Conservation (phyloP, 768 basidiomycete genomes). For the Tricholoma sp. region DNA sequence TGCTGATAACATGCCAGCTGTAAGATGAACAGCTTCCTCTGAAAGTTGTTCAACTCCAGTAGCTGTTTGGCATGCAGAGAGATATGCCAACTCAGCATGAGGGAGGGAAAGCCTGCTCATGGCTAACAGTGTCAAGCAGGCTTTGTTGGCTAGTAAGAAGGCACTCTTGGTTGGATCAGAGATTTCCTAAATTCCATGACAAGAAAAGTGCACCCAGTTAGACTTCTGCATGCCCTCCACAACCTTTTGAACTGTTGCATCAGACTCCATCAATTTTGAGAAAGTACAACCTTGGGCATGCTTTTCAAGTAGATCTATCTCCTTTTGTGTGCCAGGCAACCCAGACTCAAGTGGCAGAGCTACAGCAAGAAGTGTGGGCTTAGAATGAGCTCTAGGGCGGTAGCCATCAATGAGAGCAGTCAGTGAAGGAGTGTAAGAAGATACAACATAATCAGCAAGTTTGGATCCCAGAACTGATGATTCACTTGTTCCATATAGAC, state of each 20-base stretch:
- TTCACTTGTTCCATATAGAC: no score
- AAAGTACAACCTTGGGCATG: not conserved
- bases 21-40: no score
- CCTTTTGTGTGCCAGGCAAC: not conserved
- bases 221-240: slow-evolving; percentile 7
- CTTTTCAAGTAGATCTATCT: slow-evolving; percentile 4
- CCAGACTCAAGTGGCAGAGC: no score
- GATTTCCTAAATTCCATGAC: slow-evolving; percentile 26
- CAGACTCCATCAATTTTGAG: no score
- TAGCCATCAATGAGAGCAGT: slow-evolving; percentile 1
- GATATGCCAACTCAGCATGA: no score
- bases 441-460: slow-evolving; percentile 13
- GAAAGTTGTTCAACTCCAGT: no score
- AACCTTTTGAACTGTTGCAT: no score
- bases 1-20: no score
- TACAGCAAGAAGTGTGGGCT: no score
- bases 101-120: slow-evolving; percentile 16
- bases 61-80: no score
- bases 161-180: slow-evolving; percentile 20
- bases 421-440: slow-evolving; percentile 20
- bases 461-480: not conserved
- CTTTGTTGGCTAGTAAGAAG: slow-evolving; percentile 16
- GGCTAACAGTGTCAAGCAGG: slow-evolving; percentile 15
- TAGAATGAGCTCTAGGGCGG: no score
- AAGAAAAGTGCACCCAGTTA: no score